Base-by-base conservation (phyloP, 257 asterid species). In the Knoxia roxburghii region DNA sequence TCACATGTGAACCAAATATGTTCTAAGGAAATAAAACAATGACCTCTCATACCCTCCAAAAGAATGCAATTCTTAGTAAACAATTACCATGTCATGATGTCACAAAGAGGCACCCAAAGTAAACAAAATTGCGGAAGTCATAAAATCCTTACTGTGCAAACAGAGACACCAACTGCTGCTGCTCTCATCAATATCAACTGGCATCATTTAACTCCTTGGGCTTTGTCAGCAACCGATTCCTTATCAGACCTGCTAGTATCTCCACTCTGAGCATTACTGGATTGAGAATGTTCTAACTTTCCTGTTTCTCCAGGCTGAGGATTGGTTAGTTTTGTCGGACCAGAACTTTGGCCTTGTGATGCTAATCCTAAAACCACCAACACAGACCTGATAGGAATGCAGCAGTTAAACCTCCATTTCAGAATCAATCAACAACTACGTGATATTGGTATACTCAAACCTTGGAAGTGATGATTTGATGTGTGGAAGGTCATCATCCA, bases 401-500 rank as follows among this genome's bases (percentile, higher is more conserved):
- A 71, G 45, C 53, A 35, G 45, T 41, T 71, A 39, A 70, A 9
- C 57, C 73, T 26, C 37, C 17, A 29, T 40, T 12, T n/a, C 37
- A 61, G 68, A 56, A 35, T 68, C 52, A 23, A 20, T 41, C 55
- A 30, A 68, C 27, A 63, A 55, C 41, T 37, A 23, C 9, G 15
- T 8, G 32, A 48, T 30, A 33, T 50, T 51, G 64, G 30, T 33
- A 40, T 33, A 48, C 14, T 17, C 14, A 37, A 70, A 91, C 98
- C 99, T 94, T 70, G 97, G 96, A 70, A 94, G 96, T 6, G 95
- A 82, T 53, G 97, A 79, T 78, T 80, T 83, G 72, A 94, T 83
- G 80, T 80, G 85, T 32, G 84, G 88, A 76, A 90, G 96, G 35
- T 0, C 23, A 18, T 30, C 62, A 51, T 32, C 51, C 2, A 24